Evolutionary conservation across 1,284 basidiomycete genomes (phyloP).

Genomic region (Stygiomarasmius scandens): DNA sequence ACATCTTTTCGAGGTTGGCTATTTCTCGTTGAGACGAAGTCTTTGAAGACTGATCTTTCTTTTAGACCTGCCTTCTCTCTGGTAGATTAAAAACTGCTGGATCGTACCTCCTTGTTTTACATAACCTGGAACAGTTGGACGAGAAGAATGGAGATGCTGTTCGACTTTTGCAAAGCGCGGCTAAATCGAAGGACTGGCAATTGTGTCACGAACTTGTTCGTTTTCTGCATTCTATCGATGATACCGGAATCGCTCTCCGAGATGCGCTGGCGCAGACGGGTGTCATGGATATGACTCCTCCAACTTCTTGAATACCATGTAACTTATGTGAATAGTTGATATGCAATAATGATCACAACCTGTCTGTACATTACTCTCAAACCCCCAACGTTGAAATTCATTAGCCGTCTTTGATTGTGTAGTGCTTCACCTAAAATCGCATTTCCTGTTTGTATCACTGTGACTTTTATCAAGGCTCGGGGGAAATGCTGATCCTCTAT

Average conservation of each 20-base stretch:
- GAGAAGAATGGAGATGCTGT: constrained; percentile 80
- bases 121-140: constrained; percentile 89
- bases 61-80: constrained; percentile 74
- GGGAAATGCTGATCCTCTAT: too few species aligned
- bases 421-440: too few species aligned
- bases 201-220: constrained; percentile 86
- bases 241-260: constrained; percentile 73
- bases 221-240: constrained; percentile 92
- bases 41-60: constrained; percentile 1
- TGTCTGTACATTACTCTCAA: too few species aligned
- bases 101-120: constrained; percentile 91
- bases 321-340: too few species aligned
- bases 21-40: constrained; percentile 1
- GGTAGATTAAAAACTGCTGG: constrained; percentile 87
- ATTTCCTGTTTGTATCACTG: too few species aligned
- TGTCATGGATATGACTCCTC: constrained; percentile 16
- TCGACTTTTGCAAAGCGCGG: constrained; percentile 73
- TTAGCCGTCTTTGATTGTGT: too few species aligned
- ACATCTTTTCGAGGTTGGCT: constrained; percentile 81
- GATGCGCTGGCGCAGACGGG: constrained; percentile 55
- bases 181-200: constrained; percentile 77
- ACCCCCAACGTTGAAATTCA: too few species aligned
- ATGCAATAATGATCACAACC: too few species aligned
- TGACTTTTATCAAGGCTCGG: too few species aligned
- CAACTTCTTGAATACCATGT: too few species aligned